These are phyloP conservation scores for Bruguiera sexangula DNA, from an alignment of 345 rosid species.

Conservation along the genomic window DNA sequence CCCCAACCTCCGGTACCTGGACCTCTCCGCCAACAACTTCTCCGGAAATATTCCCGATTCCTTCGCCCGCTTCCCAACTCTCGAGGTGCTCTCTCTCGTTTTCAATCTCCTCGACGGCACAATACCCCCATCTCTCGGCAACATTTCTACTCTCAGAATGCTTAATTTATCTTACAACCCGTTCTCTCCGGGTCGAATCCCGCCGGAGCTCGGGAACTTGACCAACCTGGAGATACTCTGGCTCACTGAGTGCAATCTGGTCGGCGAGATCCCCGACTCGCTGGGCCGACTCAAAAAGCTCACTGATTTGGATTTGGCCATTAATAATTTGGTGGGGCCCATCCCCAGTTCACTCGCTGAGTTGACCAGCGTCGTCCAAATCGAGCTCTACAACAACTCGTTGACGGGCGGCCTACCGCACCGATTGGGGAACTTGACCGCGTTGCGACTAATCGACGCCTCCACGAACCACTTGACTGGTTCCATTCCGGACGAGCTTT, in stretches of 20 bases:
- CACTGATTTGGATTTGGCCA: conserved; percentile 77
- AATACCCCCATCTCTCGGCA: conserved; percentile 64
- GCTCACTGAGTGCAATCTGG: conserved; percentile 80
- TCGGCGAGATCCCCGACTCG: conserved; percentile 83
- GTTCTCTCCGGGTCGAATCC: conserved; percentile 68
- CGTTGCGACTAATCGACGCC: conserved; percentile 68
- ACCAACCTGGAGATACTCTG: conserved; percentile 77
- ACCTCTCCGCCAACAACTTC: conserved; percentile 77
- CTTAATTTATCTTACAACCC: conserved; percentile 86
- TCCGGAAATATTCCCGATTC: conserved; percentile 80
- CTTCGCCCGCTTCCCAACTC: conserved; percentile 57
- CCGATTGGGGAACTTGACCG: conserved; percentile 58
- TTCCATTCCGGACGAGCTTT: conserved; percentile 65
- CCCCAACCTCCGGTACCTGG: conserved; percentile 48
- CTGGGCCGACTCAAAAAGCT: conserved; percentile 65
- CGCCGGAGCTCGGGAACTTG: conserved; percentile 83
- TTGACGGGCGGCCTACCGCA: conserved; percentile 63
- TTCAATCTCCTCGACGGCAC: conserved; percentile 69
- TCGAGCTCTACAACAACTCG: conserved; percentile 96
- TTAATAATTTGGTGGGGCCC: conserved; percentile 55
- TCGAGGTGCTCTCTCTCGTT: conserved; percentile 80
- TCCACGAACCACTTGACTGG: conserved; percentile 85
- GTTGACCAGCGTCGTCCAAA: conserved; percentile 61
- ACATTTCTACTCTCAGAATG: conserved; percentile 62
- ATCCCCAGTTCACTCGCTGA: conserved; percentile 75